A percentile compares a stretch with the other conserved stretches of the same genome.
Evolutionary conservation across 2,329 filamentous ascomycete species (phyloP).

Genomic region (Pseudogymnoascus sp.): DNA sequence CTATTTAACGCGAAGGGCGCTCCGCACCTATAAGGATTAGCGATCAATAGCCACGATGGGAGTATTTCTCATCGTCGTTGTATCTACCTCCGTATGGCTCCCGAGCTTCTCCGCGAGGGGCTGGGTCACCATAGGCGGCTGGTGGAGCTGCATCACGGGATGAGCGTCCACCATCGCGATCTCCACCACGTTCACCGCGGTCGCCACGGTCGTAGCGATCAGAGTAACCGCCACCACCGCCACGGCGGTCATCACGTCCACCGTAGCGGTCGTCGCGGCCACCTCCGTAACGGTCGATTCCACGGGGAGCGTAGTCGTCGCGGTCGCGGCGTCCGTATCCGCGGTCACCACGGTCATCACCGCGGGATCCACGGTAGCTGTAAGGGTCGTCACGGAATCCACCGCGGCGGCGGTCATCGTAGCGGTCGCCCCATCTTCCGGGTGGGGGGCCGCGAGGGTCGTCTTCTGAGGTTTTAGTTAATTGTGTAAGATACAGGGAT

Average conservation of each 20-base stretch:
- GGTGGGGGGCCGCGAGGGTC: constrained; percentile 42
- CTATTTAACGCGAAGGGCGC: constrained; percentile 34
- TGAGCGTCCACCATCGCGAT: constrained; percentile 37
- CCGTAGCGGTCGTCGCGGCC: constrained; percentile 31
- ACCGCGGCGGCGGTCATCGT: constrained; percentile 54
- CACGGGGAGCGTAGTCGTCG: constrained; percentile 30
- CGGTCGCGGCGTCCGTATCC: constrained; percentile 37
- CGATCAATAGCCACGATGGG: constrained; percentile 32
- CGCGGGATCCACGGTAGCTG: constrained; percentile 46
- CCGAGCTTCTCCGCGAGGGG: constrained; percentile 37
- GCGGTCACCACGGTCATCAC: constrained; percentile 39
- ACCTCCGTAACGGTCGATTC: constrained; percentile 33
- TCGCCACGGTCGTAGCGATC: constrained; percentile 36
- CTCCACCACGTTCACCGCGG: constrained; percentile 40
- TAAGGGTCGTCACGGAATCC: constrained; percentile 51
- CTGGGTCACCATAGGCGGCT: constrained; percentile 38
- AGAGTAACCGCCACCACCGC: constrained; percentile 40
- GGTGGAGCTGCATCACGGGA: constrained; percentile 36
- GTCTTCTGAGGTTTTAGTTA: constrained; percentile 40
- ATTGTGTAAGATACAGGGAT: constrained; percentile 33
- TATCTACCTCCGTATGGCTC: constrained; percentile 40
- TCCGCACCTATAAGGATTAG: constrained; percentile 33
- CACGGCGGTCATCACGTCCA: constrained; percentile 37
- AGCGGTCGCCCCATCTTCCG: constrained; percentile 50
- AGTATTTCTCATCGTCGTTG: constrained; percentile 31